Base-by-base conservation (phyloP, 257 asterid genomes). In the Knoxia roxburghii region DNA sequence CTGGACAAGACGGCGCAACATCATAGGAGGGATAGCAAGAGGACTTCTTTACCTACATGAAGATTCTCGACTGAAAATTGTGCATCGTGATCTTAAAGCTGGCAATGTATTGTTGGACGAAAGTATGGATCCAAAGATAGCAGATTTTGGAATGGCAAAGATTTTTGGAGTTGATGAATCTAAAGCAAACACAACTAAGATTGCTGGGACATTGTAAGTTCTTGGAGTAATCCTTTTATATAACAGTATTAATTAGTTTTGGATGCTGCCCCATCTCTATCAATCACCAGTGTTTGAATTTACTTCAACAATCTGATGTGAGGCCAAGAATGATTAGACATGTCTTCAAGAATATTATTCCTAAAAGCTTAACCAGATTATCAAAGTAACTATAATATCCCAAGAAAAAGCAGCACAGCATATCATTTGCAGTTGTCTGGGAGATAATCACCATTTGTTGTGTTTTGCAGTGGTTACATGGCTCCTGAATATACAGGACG, bases 141-240 rank as follows among this genome's bases (percentile, higher is more conserved):
- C 81, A 14, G 75, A 77, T 43, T 77, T 77, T 53, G 78, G 78
- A 33, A 72, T 68, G 75, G 81, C 81, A 1, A 72, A 60, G 45
- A 35, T 77, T 41, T 69, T 65, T 17, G 64, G 46, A 5, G 23
- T 57, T 6, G 72, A 72, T 54, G 55, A 77, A 72, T 37, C 65
- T 41, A 64, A 64, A 72, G 70, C 29, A 13, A 59, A 45, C 39
- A 77, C 78, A 9, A 69, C n/a, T 1, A 69, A 49, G 49, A 39
- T 73, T 11, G 76, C 67, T 39, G 78, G 82, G 18, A 77, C 78
- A 15, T 73, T 40, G 76, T 77, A 65, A 61, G 74, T 58, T 46
- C 45, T 20, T n/a, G 2, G 17, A 26, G 0, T 1, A 5, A 61
- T 26, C 33, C n/a, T n/a, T n/a, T n/a, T n/a, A 30, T 54, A 24